Evolutionary conservation across 495 filamentous ascomycete genomes (phyloP).

Genomic region (Xylaria grammica): DNA sequence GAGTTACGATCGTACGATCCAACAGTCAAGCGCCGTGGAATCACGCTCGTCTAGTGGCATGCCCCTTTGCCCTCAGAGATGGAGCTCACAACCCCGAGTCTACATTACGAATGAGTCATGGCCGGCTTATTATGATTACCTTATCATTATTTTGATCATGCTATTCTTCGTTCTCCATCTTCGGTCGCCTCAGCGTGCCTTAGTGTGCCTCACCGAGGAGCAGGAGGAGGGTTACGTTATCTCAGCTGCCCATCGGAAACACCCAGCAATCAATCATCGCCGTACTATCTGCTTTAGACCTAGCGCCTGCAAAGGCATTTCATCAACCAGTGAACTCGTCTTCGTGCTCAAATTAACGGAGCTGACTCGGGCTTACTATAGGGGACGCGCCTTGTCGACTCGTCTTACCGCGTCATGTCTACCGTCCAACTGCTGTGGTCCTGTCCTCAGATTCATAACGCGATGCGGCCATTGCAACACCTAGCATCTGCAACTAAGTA

Average conservation of each 20-base stretch:
- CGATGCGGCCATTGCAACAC: background rate
- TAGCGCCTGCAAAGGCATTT: background rate
- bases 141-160: too few species aligned
- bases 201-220: background rate
- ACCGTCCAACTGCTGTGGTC: background rate
- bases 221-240: background rate
- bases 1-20: constrained; percentile 10
- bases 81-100: background rate
- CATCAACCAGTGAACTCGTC: background rate
- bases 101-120: background rate
- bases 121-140: background rate
- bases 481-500: background rate
- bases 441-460: background rate
- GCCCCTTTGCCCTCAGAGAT: background rate
- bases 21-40: constrained; percentile 6
- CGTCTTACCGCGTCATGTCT: constrained; percentile 8
- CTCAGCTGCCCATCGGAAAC: background rate
- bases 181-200: too few species aligned
- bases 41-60: background rate
- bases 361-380: constrained; percentile 8
- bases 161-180: background rate
- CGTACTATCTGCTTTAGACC: background rate
- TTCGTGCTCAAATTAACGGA: background rate
- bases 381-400: background rate
- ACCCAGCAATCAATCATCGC: background rate